Evolutionary conservation across 1,139 yeast genomes (phyloP), one percentile per base, ranked within the genome.

Genomic region (Kluyveromyces marxianus): DNA sequence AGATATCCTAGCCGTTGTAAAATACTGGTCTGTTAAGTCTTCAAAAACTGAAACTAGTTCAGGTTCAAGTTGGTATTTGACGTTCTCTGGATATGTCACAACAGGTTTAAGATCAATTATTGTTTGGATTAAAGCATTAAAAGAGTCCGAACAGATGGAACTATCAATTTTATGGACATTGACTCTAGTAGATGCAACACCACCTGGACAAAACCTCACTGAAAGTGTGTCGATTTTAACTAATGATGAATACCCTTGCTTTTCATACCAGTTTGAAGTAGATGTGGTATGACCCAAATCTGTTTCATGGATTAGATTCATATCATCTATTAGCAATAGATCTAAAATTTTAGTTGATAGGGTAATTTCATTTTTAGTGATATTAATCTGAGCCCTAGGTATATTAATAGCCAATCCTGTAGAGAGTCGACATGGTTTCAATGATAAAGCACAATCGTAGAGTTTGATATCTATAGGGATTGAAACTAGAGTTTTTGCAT

Each of bases 71-170:
- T 72, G 70, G 64, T 72, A 79, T 60, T 77, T 81, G 26, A 79
- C 79, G 5, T 76, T 76, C 50, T 79, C 81, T 1, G 71, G 70
- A 52, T 80, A 76, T 10, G 71, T 69, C 3, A 85, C 66, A 0
- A 90, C 90, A 8, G 78, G 77, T 55, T 83, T 86, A 57, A 89
- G 68, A 55, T 88, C 96, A 52, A 77, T 81, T 10, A 83, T 51
- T 25, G 86, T 58, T 53, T 84, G 95, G 2, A 78, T 54, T 37
- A 89, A 65, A 4, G 90, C 78, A 57, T 86, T 83, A 0, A 81
- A 74, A 0, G 96, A 87, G 62, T 90, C 97, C 0, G 96, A 92
- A 67, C 96, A 89, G 2, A 88, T 56, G 35, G 82, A 81, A 1
- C 83, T 44, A 27, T 69, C 72, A 25, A 76, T 58, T 10, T 71